Conservation (phyloP, 2,329 filamentous ascomycete genomes). For the Botrytis fabae region DNA sequence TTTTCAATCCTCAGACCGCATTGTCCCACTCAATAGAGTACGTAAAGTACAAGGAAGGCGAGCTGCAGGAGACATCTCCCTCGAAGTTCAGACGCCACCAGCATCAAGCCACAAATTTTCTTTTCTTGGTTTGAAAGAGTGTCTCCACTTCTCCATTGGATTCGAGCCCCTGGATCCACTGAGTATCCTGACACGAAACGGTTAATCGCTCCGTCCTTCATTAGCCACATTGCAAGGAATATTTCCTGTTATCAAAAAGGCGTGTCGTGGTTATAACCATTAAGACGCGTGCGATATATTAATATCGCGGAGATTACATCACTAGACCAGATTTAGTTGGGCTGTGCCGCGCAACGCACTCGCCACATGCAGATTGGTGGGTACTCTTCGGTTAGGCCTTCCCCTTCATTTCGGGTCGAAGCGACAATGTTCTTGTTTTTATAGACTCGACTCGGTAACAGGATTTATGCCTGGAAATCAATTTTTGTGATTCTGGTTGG, state of each 20-base stretch:
- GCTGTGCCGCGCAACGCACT: constrained; percentile 60
- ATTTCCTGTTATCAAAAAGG: constrained; percentile 16
- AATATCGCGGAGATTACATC: constrained; percentile 20
- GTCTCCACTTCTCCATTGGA: constrained; percentile 4
- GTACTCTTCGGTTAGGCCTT: neutral
- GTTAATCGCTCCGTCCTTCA: neutral
- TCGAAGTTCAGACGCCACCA: neutral
- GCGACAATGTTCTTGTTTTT: constrained; percentile 58
- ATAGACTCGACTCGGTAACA: constrained; percentile 45
- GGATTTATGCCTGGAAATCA: neutral
- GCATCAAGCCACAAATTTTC: constrained; percentile 4
- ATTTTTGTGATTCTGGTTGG: neutral
- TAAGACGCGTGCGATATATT: constrained; percentile 15
- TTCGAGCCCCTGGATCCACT: neutral
- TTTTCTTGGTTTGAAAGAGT: neutral
- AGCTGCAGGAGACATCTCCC: neutral
- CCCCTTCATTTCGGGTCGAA: constrained; percentile 8
- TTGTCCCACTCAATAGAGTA: neutral
- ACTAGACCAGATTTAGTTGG: constrained; percentile 49
- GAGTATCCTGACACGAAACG: constrained; percentile 9
- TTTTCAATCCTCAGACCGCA: neutral
- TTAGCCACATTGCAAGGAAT: constrained; percentile 15
- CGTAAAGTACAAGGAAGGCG: neutral
- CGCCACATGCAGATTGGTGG: constrained; percentile 4
- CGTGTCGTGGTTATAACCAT: neutral